phyloP scores from a whole-genome alignment of 2,329 filamentous ascomycete genomes.

The Metarhizium sp. region DNA sequence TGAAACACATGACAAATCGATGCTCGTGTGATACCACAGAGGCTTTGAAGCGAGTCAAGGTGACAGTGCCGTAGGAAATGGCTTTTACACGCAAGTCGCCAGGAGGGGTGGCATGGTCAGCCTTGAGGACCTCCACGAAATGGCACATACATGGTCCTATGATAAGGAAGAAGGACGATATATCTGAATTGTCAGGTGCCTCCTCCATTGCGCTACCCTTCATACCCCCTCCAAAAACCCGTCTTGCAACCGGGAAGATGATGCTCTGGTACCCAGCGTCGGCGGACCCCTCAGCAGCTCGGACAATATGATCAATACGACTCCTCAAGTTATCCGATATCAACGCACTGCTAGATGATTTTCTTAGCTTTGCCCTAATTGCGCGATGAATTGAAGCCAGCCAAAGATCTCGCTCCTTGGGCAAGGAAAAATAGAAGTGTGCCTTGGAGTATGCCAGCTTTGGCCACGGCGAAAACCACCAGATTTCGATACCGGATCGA shows the following conservation, averaged over 20 bases:
- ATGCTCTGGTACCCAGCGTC: slow-evolving; percentile 19
- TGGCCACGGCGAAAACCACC: slow-evolving; percentile 41
- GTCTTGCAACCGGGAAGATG: slow-evolving; percentile 44
- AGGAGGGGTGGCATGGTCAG: slow-evolving; percentile 29
- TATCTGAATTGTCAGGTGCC: slow-evolving; percentile 36
- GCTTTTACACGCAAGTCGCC: slow-evolving; percentile 40
- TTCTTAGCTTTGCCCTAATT: slow-evolving; percentile 28
- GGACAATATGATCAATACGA: slow-evolving; percentile 37
- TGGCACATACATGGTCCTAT: slow-evolving; percentile 45
- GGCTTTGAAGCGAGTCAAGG: slow-evolving; percentile 40
- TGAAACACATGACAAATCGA: slow-evolving; percentile 45
- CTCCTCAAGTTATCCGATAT: slow-evolving; percentile 37
- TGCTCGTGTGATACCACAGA: slow-evolving; percentile 44
- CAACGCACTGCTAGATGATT: slow-evolving; percentile 23
- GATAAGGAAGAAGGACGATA: slow-evolving; percentile 44
- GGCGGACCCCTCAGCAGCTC: slow-evolving; percentile 27
- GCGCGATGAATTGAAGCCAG: slow-evolving; percentile 36
- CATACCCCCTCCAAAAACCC: slow-evolving; percentile 29
- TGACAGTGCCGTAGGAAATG: slow-evolving; percentile 43
- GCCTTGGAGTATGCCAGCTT: slow-evolving; percentile 36
- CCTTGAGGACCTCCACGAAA: slow-evolving; percentile 39
- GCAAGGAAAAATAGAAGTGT: slow-evolving; percentile 39
- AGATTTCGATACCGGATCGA: slow-evolving; percentile 44
- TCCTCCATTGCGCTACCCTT: slow-evolving; percentile 33
- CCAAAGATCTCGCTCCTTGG: slow-evolving; percentile 40